Base-by-base conservation (phyloP, 139 green algal species). In the Coelastrella sp. region DNA sequence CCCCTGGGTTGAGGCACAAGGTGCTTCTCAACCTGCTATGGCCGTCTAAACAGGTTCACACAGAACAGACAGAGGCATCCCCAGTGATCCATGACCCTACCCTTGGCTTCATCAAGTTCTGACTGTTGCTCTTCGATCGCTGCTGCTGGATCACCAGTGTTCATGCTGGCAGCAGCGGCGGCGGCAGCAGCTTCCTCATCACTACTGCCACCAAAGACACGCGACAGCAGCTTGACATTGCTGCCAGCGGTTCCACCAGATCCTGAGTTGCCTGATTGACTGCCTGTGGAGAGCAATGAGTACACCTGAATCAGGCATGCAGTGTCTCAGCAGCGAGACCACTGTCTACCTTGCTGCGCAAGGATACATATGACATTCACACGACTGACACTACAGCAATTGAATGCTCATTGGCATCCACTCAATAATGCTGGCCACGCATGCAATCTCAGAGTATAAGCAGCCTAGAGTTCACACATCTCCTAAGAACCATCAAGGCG, bases 101-200 rank as follows among this genome's bases (percentile, higher is more conserved):
- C 74, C 68, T 84, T 82, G 4, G 86, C 74, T 17, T n/a, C 58
- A 22, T 85, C 86, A 61, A 90, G 14, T 47, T 77, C 86, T 32
- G 20, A 56, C 4, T 20, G 23, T 61, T 6, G 54, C 83, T 83
- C 83, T 19, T 88, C 90, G 4, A 85, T 73, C 10, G 77, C 90
- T 74, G 78, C 78, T 68, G 87, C 56, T 56, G 85, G 85, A 57
- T 89, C 85, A 17, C 68, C 76, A 32, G 84, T 85, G 71, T 75
- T 80, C 17, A 90, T 13, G 8, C 76, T 77, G 14, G 78, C 83
- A 23, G 23, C 68, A n/a, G 22, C 60, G 19, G 58, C 47, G 58
- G 32, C 54, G 5, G n/a, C 74, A 20, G 68, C 47, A 23, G 32
- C 80, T 14, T 81, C 80, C 20, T 81, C 80, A 16, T 76, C 88